Evolutionary conservation across 257 asterid species (phyloP), one percentile per base, ranked within the genome.

Genomic region (Ocimum tenuiflorum): DNA sequence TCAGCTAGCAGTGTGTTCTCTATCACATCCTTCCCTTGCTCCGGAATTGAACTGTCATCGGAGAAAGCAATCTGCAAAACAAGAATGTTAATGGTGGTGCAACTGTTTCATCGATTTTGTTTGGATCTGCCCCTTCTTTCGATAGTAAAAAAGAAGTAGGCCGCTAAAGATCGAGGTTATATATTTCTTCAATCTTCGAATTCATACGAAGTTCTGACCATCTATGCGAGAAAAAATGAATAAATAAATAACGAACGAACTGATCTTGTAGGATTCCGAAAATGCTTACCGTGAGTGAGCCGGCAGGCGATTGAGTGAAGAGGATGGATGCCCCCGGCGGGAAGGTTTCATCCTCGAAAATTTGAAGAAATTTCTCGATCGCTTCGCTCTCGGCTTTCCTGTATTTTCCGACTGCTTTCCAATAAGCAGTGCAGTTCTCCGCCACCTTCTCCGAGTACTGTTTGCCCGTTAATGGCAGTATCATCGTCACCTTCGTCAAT

Each of bases 371-470:
- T 74, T 89, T 76, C 0, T 82, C 43, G 49, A 85, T 74, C 6
- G 99, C 99, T 60, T 82, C 57, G 3, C 73, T 54, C 60, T 87
- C 96, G 4, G 86, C 91, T 39, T 85, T 90, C 0, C 72, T 78
- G 80, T 70, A 86, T 49, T 72, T 77, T 39, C 89, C 96, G 1
- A 71, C 33, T 8, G 82, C 75, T 79, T 92, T 84, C 99, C 89
- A 85, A 71, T 76, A 60, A 2, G 95, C 91, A 23, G 81, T 74
- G 66, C 96, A 87, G 73, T 89, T 92, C 51, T 92, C 96, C 0
- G 83, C 81, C 12, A 92, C 99, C 75, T 89, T 92, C 80, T 79
- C 95, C 0, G 99, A 85, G 79, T 87, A 92, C 18, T 89, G 97
- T 66, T 82, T 72, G 22, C 99, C 98, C 55, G 95, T 85, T 45